Conservation (phyloP, 768 basidiomycete genomes). For the Naematelia aurantialba region DNA sequence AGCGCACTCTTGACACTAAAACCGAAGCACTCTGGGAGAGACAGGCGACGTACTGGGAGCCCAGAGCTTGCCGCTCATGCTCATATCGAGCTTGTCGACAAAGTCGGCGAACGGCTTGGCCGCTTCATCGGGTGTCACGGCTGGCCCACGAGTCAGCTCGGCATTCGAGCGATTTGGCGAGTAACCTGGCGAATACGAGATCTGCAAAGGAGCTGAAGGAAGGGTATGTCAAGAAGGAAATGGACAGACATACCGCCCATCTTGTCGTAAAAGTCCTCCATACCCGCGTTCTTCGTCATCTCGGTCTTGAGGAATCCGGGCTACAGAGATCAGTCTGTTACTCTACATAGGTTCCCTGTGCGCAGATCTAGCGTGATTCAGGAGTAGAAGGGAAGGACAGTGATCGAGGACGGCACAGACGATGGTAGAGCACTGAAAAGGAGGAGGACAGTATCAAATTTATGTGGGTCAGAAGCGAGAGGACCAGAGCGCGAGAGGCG, state of each 20-base stretch:
- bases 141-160: constrained; percentile 34
- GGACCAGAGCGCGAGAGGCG: too few relatives aligned
- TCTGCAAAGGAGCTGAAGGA: too few relatives aligned
- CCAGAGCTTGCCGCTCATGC: constrained; percentile 54
- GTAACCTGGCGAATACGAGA: too few relatives aligned
- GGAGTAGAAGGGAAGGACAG: background rate
- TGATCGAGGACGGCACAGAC: too few relatives aligned
- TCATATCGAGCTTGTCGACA: constrained; percentile 48
- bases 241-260: constrained; percentile 52
- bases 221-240: background rate
- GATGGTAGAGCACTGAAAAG: too few relatives aligned
- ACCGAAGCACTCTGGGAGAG: background rate
- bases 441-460: too few relatives aligned
- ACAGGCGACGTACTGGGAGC: constrained; percentile 51
- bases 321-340: too few relatives aligned
- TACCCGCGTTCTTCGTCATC: constrained; percentile 55
- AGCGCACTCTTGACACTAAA: too few relatives aligned
- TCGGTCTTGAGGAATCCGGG: constrained; percentile 57
- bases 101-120: constrained; percentile 53
- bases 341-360: background rate
- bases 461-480: too few relatives aligned
- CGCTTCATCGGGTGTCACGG: constrained; percentile 55
- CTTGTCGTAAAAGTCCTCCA: constrained; percentile 54
- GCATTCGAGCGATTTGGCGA: too few relatives aligned
- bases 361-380: background rate